A percentile compares a stretch with the other conserved stretches of the same genome.
phyloP scores from a whole-genome alignment of 306 rosid genomes.

The Canavalia gladiata region DNA sequence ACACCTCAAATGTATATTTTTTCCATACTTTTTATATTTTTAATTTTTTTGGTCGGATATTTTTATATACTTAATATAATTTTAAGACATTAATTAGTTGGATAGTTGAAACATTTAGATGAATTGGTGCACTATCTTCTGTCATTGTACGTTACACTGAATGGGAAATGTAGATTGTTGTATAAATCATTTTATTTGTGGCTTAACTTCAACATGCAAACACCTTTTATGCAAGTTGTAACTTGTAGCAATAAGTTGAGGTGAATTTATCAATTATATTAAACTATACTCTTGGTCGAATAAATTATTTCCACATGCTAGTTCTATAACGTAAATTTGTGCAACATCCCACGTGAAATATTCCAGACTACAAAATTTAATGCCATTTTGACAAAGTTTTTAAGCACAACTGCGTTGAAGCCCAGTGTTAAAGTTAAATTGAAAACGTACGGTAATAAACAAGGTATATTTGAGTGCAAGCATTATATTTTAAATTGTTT shows the following conservation, averaged over 20 bases:
- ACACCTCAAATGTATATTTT: too few relatives aligned
- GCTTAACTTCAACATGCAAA: conserved; percentile 21
- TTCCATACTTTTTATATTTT: too few relatives aligned
- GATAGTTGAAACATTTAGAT: not conserved
- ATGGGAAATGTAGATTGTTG: not conserved
- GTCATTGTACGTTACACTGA: not conserved
- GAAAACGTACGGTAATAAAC: not conserved
- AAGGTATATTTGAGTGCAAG: not conserved
- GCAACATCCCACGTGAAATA: conserved; percentile 40
- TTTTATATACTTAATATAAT: not conserved
- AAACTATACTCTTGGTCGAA: not conserved
- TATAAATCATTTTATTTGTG: conserved; percentile 27
- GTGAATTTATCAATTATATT: not conserved
- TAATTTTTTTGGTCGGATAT: too few relatives aligned
- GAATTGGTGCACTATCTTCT: not conserved
- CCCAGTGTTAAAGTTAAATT: not conserved
- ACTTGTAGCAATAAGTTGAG: not conserved
- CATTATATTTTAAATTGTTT: not conserved
- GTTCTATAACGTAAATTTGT: not conserved
- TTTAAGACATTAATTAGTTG: not conserved
- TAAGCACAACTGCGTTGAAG: not conserved
- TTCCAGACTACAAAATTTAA: not conserved
- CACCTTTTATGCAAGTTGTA: not conserved
- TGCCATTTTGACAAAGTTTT: not conserved
- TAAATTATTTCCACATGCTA: conserved; percentile 5